Percentiles rank a stretch among this genome's conserved stretches.
Evolutionary conservation across 1,284 basidiomycete genomes (phyloP).

Genomic region (Erythrobasidium hasegawianum): DNA sequence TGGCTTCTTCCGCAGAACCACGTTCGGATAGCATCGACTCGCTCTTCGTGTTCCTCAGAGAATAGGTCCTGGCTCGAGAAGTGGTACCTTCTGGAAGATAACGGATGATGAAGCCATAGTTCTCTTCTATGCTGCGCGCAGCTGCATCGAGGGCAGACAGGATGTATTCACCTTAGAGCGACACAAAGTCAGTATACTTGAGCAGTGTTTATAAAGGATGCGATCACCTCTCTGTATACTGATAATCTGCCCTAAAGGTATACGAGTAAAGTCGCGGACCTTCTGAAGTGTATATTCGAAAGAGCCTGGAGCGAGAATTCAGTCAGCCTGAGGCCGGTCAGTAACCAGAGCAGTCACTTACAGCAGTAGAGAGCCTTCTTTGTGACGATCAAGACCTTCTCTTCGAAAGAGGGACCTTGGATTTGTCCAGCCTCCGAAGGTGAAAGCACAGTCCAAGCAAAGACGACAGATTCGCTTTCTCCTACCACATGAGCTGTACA

Average conservation of each 20-base stretch:
- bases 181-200: no score
- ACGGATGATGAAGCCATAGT: conserved; percentile 73
- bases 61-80: conserved; percentile 73
- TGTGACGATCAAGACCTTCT: conserved; percentile 76
- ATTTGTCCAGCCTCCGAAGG: conserved; percentile 69
- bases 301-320: conserved; percentile 27
- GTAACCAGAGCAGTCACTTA: no score
- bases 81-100: conserved; percentile 67
- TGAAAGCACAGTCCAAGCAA: conserved; percentile 87
- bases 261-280: conserved; percentile 61
- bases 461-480: conserved; percentile 73
- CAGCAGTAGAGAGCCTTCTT: conserved; percentile 40
- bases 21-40: background rate
- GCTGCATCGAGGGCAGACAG: conserved; percentile 84
- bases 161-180: conserved; percentile 84
- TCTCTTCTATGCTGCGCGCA: conserved; percentile 76
- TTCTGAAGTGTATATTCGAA: conserved; percentile 46
- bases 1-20: conserved; percentile 23
- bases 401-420: conserved; percentile 74
- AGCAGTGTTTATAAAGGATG: no score
- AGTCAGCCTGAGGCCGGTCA: no score
- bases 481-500: conserved; percentile 72
- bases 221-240: conserved; percentile 82
- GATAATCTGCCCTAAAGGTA: conserved; percentile 78
- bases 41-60: conserved; percentile 60